Evolutionary conservation across 2,329 filamentous ascomycete species (phyloP).

Genomic region (Fusarium denticulatum): DNA sequence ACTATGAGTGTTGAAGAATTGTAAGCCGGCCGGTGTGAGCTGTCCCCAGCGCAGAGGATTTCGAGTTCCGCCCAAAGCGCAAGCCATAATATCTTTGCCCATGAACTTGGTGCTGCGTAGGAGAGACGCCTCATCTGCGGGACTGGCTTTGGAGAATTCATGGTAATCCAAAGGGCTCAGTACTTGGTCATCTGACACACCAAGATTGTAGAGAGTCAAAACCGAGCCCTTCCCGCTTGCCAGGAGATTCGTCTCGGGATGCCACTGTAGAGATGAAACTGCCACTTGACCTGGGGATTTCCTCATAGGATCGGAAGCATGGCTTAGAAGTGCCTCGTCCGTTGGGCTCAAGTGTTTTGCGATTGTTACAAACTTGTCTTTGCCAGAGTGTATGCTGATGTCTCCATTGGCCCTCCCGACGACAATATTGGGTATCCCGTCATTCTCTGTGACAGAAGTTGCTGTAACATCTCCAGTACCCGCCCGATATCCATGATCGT

Average conservation of each 20-base stretch:
- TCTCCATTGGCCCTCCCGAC: constrained; percentile 62
- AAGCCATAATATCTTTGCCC: constrained; percentile 55
- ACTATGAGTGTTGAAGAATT: constrained; percentile 49
- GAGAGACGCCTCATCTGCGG: constrained; percentile 38
- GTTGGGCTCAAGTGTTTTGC: constrained; percentile 36
- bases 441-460: constrained; percentile 55
- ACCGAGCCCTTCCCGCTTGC: constrained; percentile 46
- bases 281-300: constrained; percentile 46
- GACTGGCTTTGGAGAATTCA: constrained; percentile 39
- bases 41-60: constrained; percentile 58
- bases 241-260: constrained; percentile 42
- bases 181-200: constrained; percentile 2
- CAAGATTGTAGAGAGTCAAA: constrained; percentile 46
- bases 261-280: constrained; percentile 49
- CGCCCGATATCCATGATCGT: constrained; percentile 50
- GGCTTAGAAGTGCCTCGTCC: constrained; percentile 1
- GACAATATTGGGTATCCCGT: constrained; percentile 49
- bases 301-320: constrained; percentile 30
- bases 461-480: constrained; percentile 62
- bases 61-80: constrained; percentile 55
- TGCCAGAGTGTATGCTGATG: constrained; percentile 55
- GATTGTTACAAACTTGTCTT: constrained; percentile 44
- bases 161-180: constrained; percentile 37
- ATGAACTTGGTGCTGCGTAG: constrained; percentile 57
- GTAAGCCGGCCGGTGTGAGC: constrained; percentile 57